Percentiles rank a stretch among this genome's conserved stretches.
phyloP scores from a whole-genome alignment of 257 asterid species.

The Fraxinus quadrangulata region DNA sequence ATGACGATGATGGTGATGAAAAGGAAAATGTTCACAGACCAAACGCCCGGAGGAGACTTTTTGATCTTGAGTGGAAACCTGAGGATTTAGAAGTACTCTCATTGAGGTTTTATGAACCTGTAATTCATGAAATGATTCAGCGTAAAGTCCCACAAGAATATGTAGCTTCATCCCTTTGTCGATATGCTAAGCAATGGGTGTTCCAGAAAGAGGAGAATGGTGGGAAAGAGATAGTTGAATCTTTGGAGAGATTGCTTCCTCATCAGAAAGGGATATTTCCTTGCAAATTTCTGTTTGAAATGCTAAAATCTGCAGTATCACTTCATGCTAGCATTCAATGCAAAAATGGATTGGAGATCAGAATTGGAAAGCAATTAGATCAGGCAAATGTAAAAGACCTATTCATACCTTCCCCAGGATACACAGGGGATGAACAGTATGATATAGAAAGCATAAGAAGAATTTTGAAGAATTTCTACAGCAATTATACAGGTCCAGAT shows the following conservation, averaged over 20 bases:
- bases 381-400: conserved; percentile 54
- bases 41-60: conserved; percentile 60
- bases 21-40: conserved; percentile 37
- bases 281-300: conserved; percentile 47
- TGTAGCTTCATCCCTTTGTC: conserved; percentile 46
- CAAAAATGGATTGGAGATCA: conserved; percentile 48
- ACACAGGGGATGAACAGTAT: conserved; percentile 52
- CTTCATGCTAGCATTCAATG: conserved; percentile 54
- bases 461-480: conserved; percentile 62
- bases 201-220: conserved; percentile 36
- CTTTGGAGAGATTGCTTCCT: conserved; percentile 54
- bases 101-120: conserved; percentile 48
- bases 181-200: conserved; percentile 61
- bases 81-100: conserved; percentile 59
- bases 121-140: conserved; percentile 44
- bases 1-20: conserved; percentile 35
- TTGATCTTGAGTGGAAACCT: conserved; percentile 46
- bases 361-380: conserved; percentile 71
- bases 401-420: conserved; percentile 65
- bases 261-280: conserved; percentile 38
- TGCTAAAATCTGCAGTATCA: conserved; percentile 54
- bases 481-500: conserved; percentile 38
- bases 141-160: conserved; percentile 52
- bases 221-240: conserved; percentile 59
- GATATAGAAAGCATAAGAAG: conserved; percentile 65